Conservation (phyloP, 2,329 filamentous ascomycete species). For the Lecanicillium sp. region DNA sequence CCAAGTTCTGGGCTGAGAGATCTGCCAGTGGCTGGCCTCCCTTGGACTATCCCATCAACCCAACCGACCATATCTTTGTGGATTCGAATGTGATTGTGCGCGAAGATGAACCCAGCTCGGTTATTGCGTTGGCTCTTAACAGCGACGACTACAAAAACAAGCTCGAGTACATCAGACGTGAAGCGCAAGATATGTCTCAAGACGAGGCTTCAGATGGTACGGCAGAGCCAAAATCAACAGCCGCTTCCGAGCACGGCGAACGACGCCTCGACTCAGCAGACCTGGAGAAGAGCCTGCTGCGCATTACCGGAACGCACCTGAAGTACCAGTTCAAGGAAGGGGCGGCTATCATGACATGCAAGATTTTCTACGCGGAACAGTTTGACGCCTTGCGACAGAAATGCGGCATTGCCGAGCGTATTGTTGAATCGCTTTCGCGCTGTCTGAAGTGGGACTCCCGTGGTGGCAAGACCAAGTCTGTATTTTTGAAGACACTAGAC, state of each 20-base stretch:
- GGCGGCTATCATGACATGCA: slow-evolving; percentile 91
- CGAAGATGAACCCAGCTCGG: slow-evolving; percentile 93
- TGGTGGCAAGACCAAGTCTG: slow-evolving; percentile 94
- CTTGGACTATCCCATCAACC: slow-evolving; percentile 83
- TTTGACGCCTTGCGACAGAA: slow-evolving; percentile 92
- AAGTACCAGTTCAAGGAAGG: slow-evolving; percentile 95
- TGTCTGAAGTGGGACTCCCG: slow-evolving; percentile 98
- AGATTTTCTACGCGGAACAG: slow-evolving; percentile 97
- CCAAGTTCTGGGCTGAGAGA: slow-evolving; percentile 96
- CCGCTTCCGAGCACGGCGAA: slow-evolving; percentile 31
- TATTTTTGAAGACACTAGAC: slow-evolving; percentile 94
- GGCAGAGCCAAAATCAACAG: slow-evolving; percentile 25
- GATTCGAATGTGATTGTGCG: slow-evolving; percentile 96
- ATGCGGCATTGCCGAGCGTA: slow-evolving; percentile 87
- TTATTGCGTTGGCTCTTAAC: slow-evolving; percentile 87
- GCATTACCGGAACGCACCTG: slow-evolving; percentile 83
- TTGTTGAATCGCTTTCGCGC: slow-evolving; percentile 88
- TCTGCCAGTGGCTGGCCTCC: slow-evolving; percentile 92
- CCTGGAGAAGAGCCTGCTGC: slow-evolving; percentile 78
- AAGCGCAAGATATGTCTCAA: slow-evolving; percentile 39
- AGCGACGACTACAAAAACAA: slow-evolving; percentile 84
- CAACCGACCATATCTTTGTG: slow-evolving; percentile 90
- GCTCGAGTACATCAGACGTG: slow-evolving; percentile 58
- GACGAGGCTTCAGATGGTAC: slow-evolving; percentile 26
- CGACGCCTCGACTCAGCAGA: slow-evolving; percentile 56